Base-by-base conservation (phyloP, 176 grass and related monocot species). In the Raddia guianensis region DNA sequence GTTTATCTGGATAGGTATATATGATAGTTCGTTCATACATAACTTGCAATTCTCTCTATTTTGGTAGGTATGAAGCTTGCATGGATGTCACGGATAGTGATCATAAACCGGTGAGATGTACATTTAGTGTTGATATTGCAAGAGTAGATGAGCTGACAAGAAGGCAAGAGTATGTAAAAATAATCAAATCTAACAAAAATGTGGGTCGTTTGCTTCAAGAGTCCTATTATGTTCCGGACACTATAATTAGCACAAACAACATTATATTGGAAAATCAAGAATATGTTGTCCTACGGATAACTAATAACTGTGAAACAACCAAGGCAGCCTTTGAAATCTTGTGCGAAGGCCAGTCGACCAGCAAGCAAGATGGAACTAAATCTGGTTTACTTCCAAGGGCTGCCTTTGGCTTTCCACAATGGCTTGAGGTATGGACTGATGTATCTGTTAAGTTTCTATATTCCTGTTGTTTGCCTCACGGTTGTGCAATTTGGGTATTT, bases 61-160 rank as follows among this genome's bases (percentile, higher is more conserved):
- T 82, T 84, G 50, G 1, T 73, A 98, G 95, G 72, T 98, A 98
- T 8, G 92, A 94, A 77, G 90, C 95, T 77, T 98, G 95, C 82
- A 93, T 98, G 95, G 86, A 94, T 83, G 90, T 91, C 72, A 93
- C 66, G 49, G 92, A 98, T 55, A 98, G 95, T 83, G 95, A 98
- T 80, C 95, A 98, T 91, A 98, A 98, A 82, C 95, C 95, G 45
- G 95, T 98, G 75, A 92, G 86, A 55, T 98, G 95, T 83, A 92
- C 52, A 74, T 94, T 98, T 73, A 92, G 60, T 80, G 86, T 93
- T 81, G 95, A 93, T 75, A 94, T 98, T 89, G 90, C 92, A 78
- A 91, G 86, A 77, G 76, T 86, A 35, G 90, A 98, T 83, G 86
- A 94, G 76, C 59, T 89, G 65, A 74, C 71, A 91, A 94, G 87